Evolutionary conservation across 73 alveolate genomes (phyloP).

Genomic region (Paramecium bursaria): DNA sequence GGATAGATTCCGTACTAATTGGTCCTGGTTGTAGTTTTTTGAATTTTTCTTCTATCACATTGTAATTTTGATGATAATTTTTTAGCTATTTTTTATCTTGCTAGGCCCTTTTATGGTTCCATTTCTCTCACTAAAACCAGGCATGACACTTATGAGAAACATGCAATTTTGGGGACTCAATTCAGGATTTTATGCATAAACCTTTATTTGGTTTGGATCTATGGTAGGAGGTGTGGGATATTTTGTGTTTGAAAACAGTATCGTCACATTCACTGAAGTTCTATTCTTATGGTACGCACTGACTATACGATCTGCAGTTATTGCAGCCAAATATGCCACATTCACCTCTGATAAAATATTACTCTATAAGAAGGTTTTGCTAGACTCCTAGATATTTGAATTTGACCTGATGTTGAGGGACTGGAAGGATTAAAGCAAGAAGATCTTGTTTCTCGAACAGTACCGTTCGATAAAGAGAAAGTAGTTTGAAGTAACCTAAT

Average conservation of each 20-base stretch:
- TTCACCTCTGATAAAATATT: neutral
- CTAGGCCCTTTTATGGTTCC: constrained; percentile 53
- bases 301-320: constrained; percentile 19
- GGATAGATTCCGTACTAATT: neutral
- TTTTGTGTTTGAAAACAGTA: neutral
- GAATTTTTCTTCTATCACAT: constrained; percentile 42
- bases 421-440: constrained; percentile 27
- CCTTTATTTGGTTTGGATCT: constrained; percentile 27
- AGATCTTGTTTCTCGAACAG: constrained; percentile 34
- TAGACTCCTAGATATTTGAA: neutral
- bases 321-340: constrained; percentile 54
- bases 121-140: neutral
- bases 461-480: constrained; percentile 32
- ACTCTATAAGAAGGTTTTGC: neutral
- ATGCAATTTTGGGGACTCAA: constrained; percentile 39
- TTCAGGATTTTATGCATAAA: neutral
- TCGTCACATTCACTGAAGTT: constrained; percentile 9
- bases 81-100: neutral
- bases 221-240: constrained; percentile 50
- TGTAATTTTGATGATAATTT: neutral
- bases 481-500: constrained; percentile 25
- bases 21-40: constrained; percentile 21
- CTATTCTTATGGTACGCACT: constrained; percentile 39
- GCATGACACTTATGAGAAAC: constrained; percentile 17
- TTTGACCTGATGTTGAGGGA: constrained; percentile 55